Evolutionary conservation across 805 yeast species (phyloP).

Genomic region (Nematodospora valgi): DNA sequence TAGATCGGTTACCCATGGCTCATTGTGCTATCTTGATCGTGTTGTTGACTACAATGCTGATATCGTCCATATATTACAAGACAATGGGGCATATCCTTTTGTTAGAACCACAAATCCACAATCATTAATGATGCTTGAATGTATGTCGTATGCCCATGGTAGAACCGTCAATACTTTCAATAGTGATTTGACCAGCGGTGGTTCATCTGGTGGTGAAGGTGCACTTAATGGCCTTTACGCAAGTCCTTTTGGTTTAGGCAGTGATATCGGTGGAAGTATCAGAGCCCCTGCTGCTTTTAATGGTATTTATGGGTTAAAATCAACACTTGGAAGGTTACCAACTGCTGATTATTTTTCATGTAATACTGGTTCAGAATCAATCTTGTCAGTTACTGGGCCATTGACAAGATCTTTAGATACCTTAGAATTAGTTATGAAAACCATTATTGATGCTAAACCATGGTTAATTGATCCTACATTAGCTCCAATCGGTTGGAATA

Average conservation of each 20-base stretch:
- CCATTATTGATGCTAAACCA: slow-evolving; percentile 46
- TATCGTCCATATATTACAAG: slow-evolving; percentile 12
- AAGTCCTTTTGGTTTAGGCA: slow-evolving; percentile 20
- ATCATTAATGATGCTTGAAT: slow-evolving; percentile 21
- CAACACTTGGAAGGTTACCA: slow-evolving; percentile 19
- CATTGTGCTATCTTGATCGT: slow-evolving; percentile 16
- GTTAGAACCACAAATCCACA: slow-evolving; percentile 22
- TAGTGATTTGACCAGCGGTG: slow-evolving; percentile 18
- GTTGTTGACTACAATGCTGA: slow-evolving; percentile 18
- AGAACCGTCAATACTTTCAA: slow-evolving; percentile 20
- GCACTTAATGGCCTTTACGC: slow-evolving; percentile 18
- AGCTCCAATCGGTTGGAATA: slow-evolving; percentile 50
- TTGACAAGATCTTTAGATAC: slow-evolving; percentile 28
- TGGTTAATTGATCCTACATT: slow-evolving; percentile 48
- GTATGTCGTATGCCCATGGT: slow-evolving; percentile 17
- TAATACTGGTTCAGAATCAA: slow-evolving; percentile 17
- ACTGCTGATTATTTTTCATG: slow-evolving; percentile 19
- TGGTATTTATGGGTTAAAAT: slow-evolving; percentile 21
- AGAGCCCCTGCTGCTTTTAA: slow-evolving; percentile 20
- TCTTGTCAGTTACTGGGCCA: slow-evolving; percentile 34
- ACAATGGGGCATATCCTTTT: slow-evolving; percentile 18
- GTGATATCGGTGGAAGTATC: slow-evolving; percentile 25
- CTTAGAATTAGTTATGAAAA: slow-evolving; percentile 46
- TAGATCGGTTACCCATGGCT: slow-evolving; percentile 16
- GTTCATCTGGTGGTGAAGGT: slow-evolving; percentile 26